Evolutionary conservation across 176 grass and related monocot genomes (phyloP), one percentile per base, ranked within the genome.

Genomic region (Lolium rigidum): DNA sequence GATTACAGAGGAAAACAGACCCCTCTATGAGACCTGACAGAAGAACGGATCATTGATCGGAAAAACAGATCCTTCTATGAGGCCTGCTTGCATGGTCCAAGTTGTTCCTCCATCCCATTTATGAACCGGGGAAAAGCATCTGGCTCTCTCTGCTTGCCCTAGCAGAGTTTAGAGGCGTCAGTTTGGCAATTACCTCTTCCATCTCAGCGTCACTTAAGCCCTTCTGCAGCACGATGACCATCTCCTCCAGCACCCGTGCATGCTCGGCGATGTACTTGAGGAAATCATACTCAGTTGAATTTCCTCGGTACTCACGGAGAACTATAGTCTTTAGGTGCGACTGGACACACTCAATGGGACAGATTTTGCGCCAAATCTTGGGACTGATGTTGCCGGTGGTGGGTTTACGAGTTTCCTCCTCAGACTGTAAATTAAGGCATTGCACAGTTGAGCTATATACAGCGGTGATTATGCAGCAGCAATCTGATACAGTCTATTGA

Each of bases 311-410:
- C 61, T 64, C 11, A 64, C 61, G 61, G 22, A 64, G 61, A 64
- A 64, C 24, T 28, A 64, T 28, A 28, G 11, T 64, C 61, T 64
- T 64, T 28, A 64, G 61, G 0, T 64, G 24, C 8, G 61, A 64
- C 61, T 64, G 61, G 61, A 64, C 61, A 15, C 61, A 64, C 61
- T 64, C 61, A 64, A 64, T 64, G 61, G 61, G 24, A 28, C 61
- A 28, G 24, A 64, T 13, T 24, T 2, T 41, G 39, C 39, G 39
- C 39, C 39, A 41, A 5, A 41, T 5, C 39, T 41, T 41, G 39
- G 39, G 6, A 41, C 39, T 41, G 39, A 41, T 41, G 39, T 41
- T 41, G 39, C 2, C 6, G 39, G 39, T 41, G 39, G 61, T 64
- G 61, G 61, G 24, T 64, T 64, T 41, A 41, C 39, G 39, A 64